phyloP scores from a whole-genome alignment of 345 rosid genomes.

The Citrus maxima region DNA sequence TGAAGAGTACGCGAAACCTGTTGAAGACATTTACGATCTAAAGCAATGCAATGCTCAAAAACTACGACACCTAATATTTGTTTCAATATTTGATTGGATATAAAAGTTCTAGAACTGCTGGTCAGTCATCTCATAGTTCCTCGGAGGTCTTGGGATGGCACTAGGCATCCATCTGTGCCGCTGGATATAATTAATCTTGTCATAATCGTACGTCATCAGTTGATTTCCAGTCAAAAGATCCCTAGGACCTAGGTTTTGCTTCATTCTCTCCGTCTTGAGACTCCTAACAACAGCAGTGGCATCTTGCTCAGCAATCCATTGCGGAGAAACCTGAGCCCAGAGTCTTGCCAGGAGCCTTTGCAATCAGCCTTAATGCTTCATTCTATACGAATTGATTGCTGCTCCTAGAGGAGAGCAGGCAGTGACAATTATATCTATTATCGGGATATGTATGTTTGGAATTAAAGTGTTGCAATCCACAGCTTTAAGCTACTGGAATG shows the following conservation, averaged over 20 bases:
- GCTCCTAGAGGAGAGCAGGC: conserved; percentile 17
- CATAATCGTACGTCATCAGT: neutral
- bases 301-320: conserved; percentile 20
- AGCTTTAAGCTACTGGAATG: too few species aligned
- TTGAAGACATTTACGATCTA: neutral
- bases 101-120: too few species aligned
- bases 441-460: too few species aligned
- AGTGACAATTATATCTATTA: too few species aligned
- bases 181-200: conserved; percentile 7
- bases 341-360: conserved; percentile 14
- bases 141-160: conserved; percentile 10
- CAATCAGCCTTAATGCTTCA: conserved; percentile 12
- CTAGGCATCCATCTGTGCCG: neutral
- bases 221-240: conserved; percentile 8
- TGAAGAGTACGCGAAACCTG: neutral
- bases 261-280: conserved; percentile 11
- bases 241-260: conserved; percentile 2
- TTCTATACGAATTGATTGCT: conserved; percentile 12
- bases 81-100: too few species aligned
- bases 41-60: neutral
- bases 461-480: too few species aligned
- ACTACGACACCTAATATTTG: neutral
- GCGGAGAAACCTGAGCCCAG: conserved; percentile 19
- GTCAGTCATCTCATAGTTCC: neutral
- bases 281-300: conserved; percentile 8